Evolutionary conservation across 192 early-diverging fungal species (phyloP).

Genomic region (Rhizoclosmatium sp.): DNA sequence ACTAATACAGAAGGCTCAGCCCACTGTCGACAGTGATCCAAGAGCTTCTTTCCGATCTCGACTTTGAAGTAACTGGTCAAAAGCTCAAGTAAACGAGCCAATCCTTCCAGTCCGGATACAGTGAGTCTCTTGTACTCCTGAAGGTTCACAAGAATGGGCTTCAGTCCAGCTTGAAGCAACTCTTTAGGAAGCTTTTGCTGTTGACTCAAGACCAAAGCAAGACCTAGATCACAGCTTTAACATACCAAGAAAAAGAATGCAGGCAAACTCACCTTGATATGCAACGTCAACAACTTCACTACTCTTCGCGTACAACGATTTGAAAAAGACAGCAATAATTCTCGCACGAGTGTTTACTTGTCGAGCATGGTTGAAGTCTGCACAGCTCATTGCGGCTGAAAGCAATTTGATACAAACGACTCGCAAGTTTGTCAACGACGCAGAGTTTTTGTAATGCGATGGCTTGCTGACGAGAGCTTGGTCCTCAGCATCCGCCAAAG

Average conservation of each 20-base stretch:
- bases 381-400: conserved; percentile 89
- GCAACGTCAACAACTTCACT: conserved; percentile 95
- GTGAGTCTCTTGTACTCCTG: conserved; percentile 94
- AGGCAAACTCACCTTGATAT: conserved; percentile 68
- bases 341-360: conserved; percentile 83
- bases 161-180: conserved; percentile 91
- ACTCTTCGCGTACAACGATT: conserved; percentile 94
- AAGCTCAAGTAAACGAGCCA: conserved; percentile 91
- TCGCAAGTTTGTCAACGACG: conserved; percentile 84
- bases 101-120: conserved; percentile 90
- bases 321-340: conserved; percentile 98
- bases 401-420: conserved; percentile 97
- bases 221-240: conserved; percentile 46
- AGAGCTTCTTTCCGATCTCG: conserved; percentile 96
- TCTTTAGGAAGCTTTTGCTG: conserved; percentile 95
- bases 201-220: conserved; percentile 79
- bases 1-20: conserved; percentile 85
- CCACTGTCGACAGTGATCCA: conserved; percentile 96
- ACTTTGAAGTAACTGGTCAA: conserved; percentile 98
- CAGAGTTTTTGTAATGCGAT: conserved; percentile 81
- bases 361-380: conserved; percentile 77
- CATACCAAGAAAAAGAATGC: background rate
- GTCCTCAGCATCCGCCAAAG: conserved; percentile 96
- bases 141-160: conserved; percentile 94
- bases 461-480: conserved; percentile 88